These are phyloP conservation scores for Sporothrix humicola DNA, from an alignment of 2,329 filamentous ascomycete genomes.

Conservation along the genomic window DNA sequence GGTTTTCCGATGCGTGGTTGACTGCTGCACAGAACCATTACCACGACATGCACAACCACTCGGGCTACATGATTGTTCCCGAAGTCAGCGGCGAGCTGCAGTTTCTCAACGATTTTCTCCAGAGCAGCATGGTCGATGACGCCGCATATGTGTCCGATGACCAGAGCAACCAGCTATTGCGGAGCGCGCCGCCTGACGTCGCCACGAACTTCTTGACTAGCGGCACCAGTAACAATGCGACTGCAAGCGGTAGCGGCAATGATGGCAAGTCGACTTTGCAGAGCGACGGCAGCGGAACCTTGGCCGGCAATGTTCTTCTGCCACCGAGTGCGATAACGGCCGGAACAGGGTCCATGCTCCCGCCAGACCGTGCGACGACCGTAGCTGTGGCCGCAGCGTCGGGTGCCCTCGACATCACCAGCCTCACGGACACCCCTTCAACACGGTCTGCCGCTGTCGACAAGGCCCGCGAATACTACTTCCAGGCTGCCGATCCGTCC, in stretches of 20 bases:
- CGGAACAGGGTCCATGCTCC: conserved; percentile 60
- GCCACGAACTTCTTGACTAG: conserved; percentile 57
- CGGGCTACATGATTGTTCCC: conserved; percentile 89
- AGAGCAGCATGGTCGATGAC: conserved; percentile 88
- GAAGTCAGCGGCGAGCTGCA: conserved; percentile 98
- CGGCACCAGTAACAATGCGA: conserved; percentile 45
- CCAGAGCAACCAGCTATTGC: conserved; percentile 53
- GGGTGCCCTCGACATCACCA: conserved; percentile 24
- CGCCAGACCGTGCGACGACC: conserved; percentile 50
- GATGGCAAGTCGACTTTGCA: conserved; percentile 39
- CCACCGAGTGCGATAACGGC: conserved; percentile 45
- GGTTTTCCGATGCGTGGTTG: conserved; percentile 83
- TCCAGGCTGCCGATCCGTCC: conserved; percentile 93
- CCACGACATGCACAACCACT: conserved; percentile 93
- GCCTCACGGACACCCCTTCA: background rate
- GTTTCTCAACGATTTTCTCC: conserved; percentile 93
- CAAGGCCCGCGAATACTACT: conserved; percentile 86
- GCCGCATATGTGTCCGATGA: conserved; percentile 73
- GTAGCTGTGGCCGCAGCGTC: background rate
- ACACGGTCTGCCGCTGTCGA: conserved; percentile 58
- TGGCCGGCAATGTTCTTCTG: conserved; percentile 42
- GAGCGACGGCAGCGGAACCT: conserved; percentile 31
- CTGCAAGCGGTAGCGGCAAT: conserved; percentile 42
- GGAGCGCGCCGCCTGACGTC: conserved; percentile 54
- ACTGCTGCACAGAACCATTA: conserved; percentile 77